These are phyloP conservation scores for Rhizopogon sp. DNA, from an alignment of 768 basidiomycete genomes.

Conservation along the genomic window DNA sequence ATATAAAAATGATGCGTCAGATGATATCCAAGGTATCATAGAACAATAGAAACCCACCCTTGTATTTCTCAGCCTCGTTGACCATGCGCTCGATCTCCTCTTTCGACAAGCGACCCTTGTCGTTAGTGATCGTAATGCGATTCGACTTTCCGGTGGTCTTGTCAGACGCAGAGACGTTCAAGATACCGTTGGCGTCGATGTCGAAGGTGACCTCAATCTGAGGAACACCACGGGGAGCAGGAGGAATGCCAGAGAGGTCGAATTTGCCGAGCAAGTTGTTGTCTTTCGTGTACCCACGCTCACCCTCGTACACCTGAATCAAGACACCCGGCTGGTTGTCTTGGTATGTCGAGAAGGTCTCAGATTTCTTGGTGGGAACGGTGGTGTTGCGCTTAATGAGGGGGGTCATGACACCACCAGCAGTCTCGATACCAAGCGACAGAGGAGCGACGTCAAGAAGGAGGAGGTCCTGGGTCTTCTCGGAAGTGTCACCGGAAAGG, in stretches of 20 bases:
- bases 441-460: conserved; percentile 92
- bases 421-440: conserved; percentile 95
- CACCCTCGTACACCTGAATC: conserved; percentile 98
- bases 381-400: conserved; percentile 99
- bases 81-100: conserved; percentile 99
- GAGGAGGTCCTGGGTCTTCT: conserved; percentile 94
- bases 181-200: conserved; percentile 93
- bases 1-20: conserved; percentile 7
- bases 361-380: conserved; percentile 97
- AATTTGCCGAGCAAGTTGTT: conserved; percentile 99
- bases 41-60: conserved; percentile 39
- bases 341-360: conserved; percentile 97
- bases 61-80: conserved; percentile 89
- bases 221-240: conserved; percentile 96
- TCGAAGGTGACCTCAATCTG: conserved; percentile 98
- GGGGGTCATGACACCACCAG: conserved; percentile 98
- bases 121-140: conserved; percentile 91
- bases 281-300: conserved; percentile 97
- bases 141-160: conserved; percentile 97
- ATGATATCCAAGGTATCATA: background rate
- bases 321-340: conserved; percentile 99
- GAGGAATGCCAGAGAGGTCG: conserved; percentile 93
- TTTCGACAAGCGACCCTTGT: conserved; percentile 95
- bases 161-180: conserved; percentile 93
- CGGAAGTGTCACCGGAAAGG: conserved; percentile 95